Conservation (phyloP, 192 early-diverging fungal species). For the Bifiguratus adelaidae region DNA sequence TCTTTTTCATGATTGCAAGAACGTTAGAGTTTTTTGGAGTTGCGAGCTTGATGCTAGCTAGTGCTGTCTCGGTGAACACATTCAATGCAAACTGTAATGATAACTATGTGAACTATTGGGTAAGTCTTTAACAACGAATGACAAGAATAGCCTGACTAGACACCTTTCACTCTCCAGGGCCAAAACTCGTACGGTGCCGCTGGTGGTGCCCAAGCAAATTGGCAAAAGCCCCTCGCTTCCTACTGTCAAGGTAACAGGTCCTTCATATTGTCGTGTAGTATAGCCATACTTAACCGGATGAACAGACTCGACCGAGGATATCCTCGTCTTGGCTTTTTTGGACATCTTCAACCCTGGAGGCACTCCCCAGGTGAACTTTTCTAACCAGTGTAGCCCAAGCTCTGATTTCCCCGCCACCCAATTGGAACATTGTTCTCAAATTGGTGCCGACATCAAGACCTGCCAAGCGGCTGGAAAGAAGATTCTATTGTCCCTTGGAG, state of each 20-base stretch:
- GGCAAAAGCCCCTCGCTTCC: constrained; percentile 12
- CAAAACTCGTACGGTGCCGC: constrained; percentile 41
- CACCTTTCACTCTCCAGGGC: neutral
- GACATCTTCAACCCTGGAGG: constrained; percentile 51
- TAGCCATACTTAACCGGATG: constrained; percentile 16
- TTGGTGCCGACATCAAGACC: constrained; percentile 53
- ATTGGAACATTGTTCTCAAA: constrained; percentile 53
- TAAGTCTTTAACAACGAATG: too few relatives aligned
- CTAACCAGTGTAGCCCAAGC: constrained; percentile 46
- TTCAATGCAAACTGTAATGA: constrained; percentile 2
- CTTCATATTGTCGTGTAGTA: neutral
- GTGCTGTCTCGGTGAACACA: neutral
- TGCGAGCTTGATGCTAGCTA: constrained; percentile 1
- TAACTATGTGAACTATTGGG: constrained; percentile 5
- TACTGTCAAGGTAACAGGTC: constrained; percentile 47
- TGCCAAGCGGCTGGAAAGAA: constrained; percentile 69
- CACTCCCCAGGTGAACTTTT: constrained; percentile 53
- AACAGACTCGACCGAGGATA: constrained; percentile 31
- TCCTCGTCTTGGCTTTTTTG: constrained; percentile 50
- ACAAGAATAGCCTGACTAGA: too few relatives aligned
- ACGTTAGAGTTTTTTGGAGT: too few relatives aligned
- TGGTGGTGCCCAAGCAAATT: constrained; percentile 20
- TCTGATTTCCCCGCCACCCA: constrained; percentile 42
- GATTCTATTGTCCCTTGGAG: constrained; percentile 66
- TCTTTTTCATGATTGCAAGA: too few relatives aligned